phyloP scores from a whole-genome alignment of 352 stramenopile genomes.

The Lagenidium giganteum region DNA sequence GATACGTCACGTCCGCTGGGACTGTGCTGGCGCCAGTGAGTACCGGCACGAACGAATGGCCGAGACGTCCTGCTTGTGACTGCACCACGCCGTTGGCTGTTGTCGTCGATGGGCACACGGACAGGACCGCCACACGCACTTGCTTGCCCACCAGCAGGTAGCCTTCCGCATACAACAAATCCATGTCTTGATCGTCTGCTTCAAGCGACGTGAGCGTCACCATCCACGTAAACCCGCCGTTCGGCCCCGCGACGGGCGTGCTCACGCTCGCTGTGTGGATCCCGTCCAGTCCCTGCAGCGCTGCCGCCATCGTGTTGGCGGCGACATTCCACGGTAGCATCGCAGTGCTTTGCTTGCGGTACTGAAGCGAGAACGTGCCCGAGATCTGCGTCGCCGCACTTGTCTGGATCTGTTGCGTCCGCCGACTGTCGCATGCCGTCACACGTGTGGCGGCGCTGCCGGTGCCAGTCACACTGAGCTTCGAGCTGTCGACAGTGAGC shows the following conservation, averaged over 20 bases:
- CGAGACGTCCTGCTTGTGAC: conserved; percentile 43
- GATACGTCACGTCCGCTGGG: conserved; percentile 57
- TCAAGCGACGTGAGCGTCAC: conserved; percentile 68
- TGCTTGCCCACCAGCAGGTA: conserved; percentile 42
- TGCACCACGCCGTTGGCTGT: conserved; percentile 25
- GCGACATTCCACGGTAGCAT: conserved; percentile 54
- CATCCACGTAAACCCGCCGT: conserved; percentile 56
- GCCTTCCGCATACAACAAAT: conserved; percentile 70
- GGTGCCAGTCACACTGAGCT: conserved; percentile 25
- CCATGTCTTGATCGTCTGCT: conserved; percentile 20
- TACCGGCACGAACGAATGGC: conserved; percentile 64
- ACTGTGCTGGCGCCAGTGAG: conserved; percentile 46
- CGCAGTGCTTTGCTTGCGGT: conserved; percentile 45
- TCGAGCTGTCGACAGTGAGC: conserved; percentile 34
- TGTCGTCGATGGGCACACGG: conserved; percentile 27
- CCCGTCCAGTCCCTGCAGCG: conserved; percentile 51
- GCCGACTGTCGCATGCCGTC: conserved; percentile 71
- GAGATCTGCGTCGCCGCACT: conserved; percentile 36
- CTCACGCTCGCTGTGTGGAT: conserved; percentile 66
- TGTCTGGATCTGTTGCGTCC: conserved; percentile 53
- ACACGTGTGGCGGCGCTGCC: conserved; percentile 31
- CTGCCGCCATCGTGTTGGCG: conserved; percentile 28
- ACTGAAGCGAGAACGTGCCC: conserved; percentile 80
- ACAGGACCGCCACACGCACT: conserved; percentile 25
- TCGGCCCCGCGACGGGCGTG: conserved; percentile 15